Conservation (phyloP, 2,329 filamentous ascomycete genomes). For the Tolypocladium ovalisporum region DNA sequence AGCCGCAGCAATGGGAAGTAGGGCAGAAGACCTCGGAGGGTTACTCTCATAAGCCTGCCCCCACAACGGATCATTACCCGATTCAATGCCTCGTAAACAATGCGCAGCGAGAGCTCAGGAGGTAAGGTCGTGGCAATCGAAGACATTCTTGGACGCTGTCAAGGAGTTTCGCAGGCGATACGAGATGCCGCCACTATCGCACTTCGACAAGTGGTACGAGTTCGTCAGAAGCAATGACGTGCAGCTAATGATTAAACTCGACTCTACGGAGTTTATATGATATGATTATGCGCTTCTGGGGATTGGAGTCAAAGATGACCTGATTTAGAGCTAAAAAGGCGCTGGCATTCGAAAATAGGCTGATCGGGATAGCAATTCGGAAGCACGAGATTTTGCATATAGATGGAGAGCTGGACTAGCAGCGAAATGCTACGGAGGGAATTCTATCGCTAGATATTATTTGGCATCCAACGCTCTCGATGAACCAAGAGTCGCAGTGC, state of each 20-base stretch:
- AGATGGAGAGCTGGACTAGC: slow-evolving; percentile 71
- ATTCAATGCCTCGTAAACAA: slow-evolving; percentile 52
- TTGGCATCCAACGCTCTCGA: slow-evolving; percentile 93
- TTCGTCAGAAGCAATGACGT: slow-evolving; percentile 68
- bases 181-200: slow-evolving; percentile 70
- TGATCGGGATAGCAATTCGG: slow-evolving; percentile 71
- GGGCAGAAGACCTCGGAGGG: no score
- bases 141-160: slow-evolving; percentile 66
- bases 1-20: no score
- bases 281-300: slow-evolving; percentile 84
- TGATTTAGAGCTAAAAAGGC: slow-evolving; percentile 68
- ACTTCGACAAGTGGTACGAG: slow-evolving; percentile 90
- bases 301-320: slow-evolving; percentile 67
- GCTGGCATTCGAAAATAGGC: slow-evolving; percentile 69
- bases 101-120: slow-evolving; percentile 48
- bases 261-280: slow-evolving; percentile 78
- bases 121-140: slow-evolving; percentile 53
- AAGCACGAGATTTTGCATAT: slow-evolving; percentile 61
- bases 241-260: slow-evolving; percentile 84
- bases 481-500: slow-evolving; percentile 80
- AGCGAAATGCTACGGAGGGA: slow-evolving; percentile 65
- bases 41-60: slow-evolving; percentile 16
- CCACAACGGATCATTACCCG: slow-evolving; percentile 42
- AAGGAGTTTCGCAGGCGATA: slow-evolving; percentile 74
- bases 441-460: slow-evolving; percentile 86